Percentiles rank a stretch among this genome's conserved stretches.
phyloP scores from a whole-genome alignment of 225 moss, liverwort and hornwort species.

The Rhytidiadelphus loreus region DNA sequence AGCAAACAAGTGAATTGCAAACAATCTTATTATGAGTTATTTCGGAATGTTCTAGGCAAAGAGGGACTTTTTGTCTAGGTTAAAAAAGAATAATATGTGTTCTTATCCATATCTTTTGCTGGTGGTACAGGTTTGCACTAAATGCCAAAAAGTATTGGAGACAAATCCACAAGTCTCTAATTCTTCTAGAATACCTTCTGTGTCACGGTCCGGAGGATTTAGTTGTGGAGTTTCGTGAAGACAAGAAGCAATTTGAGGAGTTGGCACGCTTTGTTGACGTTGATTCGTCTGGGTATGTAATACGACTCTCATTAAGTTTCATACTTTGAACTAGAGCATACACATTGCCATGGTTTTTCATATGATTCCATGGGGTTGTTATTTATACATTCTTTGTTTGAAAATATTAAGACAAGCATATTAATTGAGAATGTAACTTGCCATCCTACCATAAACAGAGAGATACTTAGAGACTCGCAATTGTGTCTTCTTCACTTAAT shows the following conservation, averaged over 20 bases:
- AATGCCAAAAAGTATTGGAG: slow-evolving; percentile 30
- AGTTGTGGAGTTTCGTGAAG: slow-evolving; percentile 45
- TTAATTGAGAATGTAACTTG: neutral
- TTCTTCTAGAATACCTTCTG: slow-evolving; percentile 35
- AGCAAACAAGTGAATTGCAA: neutral
- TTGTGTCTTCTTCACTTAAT: neutral
- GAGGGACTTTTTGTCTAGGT: no score
- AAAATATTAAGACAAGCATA: neutral
- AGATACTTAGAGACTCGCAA: no score
- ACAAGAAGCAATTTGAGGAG: slow-evolving; percentile 26
- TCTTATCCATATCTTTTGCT: neutral
- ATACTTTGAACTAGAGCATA: neutral
- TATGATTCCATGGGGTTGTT: neutral
- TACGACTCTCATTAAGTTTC: neutral
- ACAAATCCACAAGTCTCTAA: slow-evolving; percentile 36
- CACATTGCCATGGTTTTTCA: neutral
- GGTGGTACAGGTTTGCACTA: slow-evolving; percentile 22
- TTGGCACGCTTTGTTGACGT: slow-evolving; percentile 12
- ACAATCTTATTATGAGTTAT: neutral
- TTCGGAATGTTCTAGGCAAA: no score
- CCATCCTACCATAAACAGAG: neutral
- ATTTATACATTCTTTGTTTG: neutral
- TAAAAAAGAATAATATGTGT: neutral
- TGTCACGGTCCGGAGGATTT: slow-evolving; percentile 43
- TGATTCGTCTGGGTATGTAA: slow-evolving; percentile 15